Evolutionary conservation across 352 stramenopile species (phyloP).

Genomic region (Pythium folliculosum): DNA sequence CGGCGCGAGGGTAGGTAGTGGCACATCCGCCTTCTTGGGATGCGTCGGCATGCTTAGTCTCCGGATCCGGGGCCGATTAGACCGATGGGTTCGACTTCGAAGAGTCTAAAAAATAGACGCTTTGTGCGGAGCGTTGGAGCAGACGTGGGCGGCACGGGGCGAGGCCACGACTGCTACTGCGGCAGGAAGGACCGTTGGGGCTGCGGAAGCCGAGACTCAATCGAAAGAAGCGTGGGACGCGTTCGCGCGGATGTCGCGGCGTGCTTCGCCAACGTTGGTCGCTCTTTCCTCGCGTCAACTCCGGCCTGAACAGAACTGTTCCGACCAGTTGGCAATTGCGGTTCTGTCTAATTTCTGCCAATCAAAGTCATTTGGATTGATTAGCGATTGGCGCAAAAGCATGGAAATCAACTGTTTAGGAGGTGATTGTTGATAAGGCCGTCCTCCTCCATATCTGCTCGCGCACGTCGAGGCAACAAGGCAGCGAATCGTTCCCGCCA

Average conservation of each 20-base stretch:
- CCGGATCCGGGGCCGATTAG: background rate
- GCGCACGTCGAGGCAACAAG: too few relatives aligned
- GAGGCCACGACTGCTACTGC: too few relatives aligned
- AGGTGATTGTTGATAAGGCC: too few relatives aligned
- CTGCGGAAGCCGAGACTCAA: too few relatives aligned
- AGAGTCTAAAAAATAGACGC: background rate
- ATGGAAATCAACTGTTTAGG: background rate
- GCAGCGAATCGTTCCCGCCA: too few relatives aligned
- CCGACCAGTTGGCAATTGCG: background rate
- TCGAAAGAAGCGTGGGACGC: background rate
- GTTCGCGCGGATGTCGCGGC: background rate
- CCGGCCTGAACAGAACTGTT: background rate
- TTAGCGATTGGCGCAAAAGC: background rate
- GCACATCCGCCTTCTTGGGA: background rate
- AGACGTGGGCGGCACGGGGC: too few relatives aligned
- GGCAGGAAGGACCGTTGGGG: too few relatives aligned
- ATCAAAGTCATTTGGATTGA: background rate
- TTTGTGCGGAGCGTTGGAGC: background rate
- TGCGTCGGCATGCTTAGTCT: background rate
- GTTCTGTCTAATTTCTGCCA: background rate
- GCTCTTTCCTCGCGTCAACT: background rate
- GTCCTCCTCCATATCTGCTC: too few relatives aligned
- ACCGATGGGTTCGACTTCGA: background rate
- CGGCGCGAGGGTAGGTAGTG: constrained; percentile 19
- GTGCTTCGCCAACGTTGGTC: background rate